phyloP scores from a whole-genome alignment of 371 early-diverging fungal species.

The Nematocida sp. region DNA sequence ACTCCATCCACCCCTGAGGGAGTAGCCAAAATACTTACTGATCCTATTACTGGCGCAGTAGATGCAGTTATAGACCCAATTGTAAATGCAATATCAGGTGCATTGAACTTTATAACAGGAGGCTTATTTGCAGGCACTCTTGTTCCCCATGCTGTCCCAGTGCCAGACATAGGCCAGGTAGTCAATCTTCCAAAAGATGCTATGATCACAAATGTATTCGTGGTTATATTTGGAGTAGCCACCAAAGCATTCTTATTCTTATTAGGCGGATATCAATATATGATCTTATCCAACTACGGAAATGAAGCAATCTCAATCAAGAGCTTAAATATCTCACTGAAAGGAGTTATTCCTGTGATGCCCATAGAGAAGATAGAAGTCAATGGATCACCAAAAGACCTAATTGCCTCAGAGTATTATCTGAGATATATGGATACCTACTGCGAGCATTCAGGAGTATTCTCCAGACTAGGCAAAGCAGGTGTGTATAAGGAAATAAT shows the following conservation, averaged over 20 bases:
- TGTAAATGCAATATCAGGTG: too few relatives aligned
- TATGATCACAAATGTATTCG: neutral
- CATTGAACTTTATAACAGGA: too few relatives aligned
- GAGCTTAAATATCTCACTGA: neutral
- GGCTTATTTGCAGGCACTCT: too few relatives aligned
- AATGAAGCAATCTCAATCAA: slow-evolving; percentile 3
- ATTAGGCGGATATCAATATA: neutral
- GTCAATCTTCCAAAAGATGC: neutral
- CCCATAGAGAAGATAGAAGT: too few relatives aligned
- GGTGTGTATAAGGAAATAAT: slow-evolving; percentile 2
- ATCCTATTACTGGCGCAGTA: too few relatives aligned
- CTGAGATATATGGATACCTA: slow-evolving; percentile 19
- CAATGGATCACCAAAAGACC: neutral
- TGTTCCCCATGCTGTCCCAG: neutral
- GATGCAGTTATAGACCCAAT: too few relatives aligned
- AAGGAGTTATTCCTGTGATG: slow-evolving; percentile 3
- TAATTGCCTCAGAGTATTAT: slow-evolving; percentile 6
- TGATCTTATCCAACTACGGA: neutral
- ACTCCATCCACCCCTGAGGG: too few relatives aligned
- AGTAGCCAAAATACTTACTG: too few relatives aligned
- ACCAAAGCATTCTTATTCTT: neutral
- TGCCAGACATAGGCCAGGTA: neutral
- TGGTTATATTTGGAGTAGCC: neutral
- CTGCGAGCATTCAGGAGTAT: slow-evolving; percentile 18
- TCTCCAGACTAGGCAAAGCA: neutral